These are phyloP conservation scores for Daedalea quercina DNA, from an alignment of 768 basidiomycete genomes.

Conservation along the genomic window DNA sequence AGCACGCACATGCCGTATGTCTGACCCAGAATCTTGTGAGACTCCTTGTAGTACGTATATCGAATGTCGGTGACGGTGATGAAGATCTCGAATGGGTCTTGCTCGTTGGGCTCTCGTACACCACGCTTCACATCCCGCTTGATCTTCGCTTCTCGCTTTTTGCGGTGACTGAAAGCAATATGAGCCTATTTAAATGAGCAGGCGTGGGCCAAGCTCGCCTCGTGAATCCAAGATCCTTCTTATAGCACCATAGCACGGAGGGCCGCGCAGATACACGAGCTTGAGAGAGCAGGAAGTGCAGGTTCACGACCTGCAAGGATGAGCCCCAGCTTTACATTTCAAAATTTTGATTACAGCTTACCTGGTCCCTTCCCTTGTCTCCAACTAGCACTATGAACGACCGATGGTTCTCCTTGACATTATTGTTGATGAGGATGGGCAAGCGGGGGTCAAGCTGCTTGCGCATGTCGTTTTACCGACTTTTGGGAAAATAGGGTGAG, in stretches of 20 bases:
- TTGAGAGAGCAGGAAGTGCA: conserved; percentile 93
- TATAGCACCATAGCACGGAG: conserved; percentile 97
- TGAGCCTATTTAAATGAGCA: not conserved
- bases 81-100: conserved; percentile 97
- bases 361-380: conserved; percentile 89
- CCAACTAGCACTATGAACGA: conserved; percentile 97
- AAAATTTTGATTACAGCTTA: conserved; percentile 23
- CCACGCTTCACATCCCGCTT: conserved; percentile 95
- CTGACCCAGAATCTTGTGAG: conserved; percentile 92
- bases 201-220: conserved; percentile 42
- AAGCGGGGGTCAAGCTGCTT: conserved; percentile 92
- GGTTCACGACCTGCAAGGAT: conserved; percentile 69
- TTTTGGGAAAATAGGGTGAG: no score
- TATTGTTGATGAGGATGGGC: conserved; percentile 86
- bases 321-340: not conserved
- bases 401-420: conserved; percentile 88
- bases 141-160: conserved; percentile 95
- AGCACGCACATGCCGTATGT: conserved; percentile 96
- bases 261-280: conserved; percentile 84
- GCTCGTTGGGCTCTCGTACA: conserved; percentile 88
- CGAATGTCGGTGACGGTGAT: conserved; percentile 98
- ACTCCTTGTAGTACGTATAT: conserved; percentile 99
- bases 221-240: conserved; percentile 96
- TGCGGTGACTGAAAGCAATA: conserved; percentile 62
- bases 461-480: conserved; percentile 41